phyloP scores from a whole-genome alignment of 805 yeast species.

The Hanseniaspora mollemarum region DNA sequence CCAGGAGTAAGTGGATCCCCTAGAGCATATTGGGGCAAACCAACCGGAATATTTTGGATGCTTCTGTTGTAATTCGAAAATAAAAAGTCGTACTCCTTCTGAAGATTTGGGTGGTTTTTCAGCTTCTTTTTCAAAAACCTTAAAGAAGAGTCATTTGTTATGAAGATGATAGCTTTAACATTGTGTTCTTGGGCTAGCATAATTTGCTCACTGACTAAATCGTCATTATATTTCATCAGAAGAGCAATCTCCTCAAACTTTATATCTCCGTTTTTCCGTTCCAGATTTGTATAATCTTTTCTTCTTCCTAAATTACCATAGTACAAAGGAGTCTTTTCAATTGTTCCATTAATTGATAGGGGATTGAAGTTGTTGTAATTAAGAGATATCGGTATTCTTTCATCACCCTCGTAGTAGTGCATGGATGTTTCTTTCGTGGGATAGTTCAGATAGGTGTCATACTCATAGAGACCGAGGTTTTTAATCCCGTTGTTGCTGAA shows the following conservation, averaged over 20 bases:
- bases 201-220: constrained; percentile 41
- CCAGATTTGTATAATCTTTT: constrained; percentile 40
- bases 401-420: constrained; percentile 23
- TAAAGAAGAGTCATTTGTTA: constrained; percentile 35
- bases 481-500: constrained; percentile 49
- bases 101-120: background rate
- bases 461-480: constrained; percentile 33
- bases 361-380: constrained; percentile 50
- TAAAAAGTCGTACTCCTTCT: constrained; percentile 8
- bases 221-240: constrained; percentile 46
- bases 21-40: constrained; percentile 46
- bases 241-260: constrained; percentile 41
- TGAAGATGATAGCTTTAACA: constrained; percentile 57
- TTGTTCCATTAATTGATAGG: constrained; percentile 48
- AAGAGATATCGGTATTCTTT: constrained; percentile 24
- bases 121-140: background rate
- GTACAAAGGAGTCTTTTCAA: constrained; percentile 38
- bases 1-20: constrained; percentile 81
- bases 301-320: constrained; percentile 58
- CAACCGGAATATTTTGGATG: constrained; percentile 38
- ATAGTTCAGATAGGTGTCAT: constrained; percentile 51
- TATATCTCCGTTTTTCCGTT: constrained; percentile 28
- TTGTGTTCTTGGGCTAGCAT: constrained; percentile 45
- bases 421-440: constrained; percentile 35
- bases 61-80: constrained; percentile 24